Evolutionary conservation across 2,329 filamentous ascomycete species (phyloP).

Genomic region (Didymella sp.): DNA sequence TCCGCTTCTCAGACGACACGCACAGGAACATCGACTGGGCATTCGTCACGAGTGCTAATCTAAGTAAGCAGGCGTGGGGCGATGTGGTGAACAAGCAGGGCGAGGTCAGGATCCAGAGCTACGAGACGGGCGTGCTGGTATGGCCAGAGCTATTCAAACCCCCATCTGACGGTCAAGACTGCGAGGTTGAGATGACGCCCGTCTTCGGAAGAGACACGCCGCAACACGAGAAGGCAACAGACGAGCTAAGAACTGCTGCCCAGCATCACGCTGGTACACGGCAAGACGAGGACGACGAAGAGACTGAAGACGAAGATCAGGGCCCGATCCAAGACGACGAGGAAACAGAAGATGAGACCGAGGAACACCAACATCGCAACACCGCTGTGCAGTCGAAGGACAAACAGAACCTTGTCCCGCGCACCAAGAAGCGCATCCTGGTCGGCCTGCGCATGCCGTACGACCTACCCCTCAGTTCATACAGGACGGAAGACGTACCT

Average conservation of each 20-base stretch:
- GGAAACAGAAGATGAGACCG: slow-evolving; percentile 2
- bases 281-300: slow-evolving; percentile 21
- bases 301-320: slow-evolving; percentile 2
- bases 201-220: slow-evolving; percentile 70
- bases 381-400: not conserved
- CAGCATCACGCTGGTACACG: slow-evolving; percentile 10
- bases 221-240: not conserved
- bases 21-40: slow-evolving; percentile 76
- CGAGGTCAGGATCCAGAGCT: slow-evolving; percentile 76
- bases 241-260: too few species aligned
- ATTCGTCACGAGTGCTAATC: slow-evolving; percentile 85
- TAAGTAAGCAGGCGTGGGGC: slow-evolving; percentile 91
- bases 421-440: slow-evolving; percentile 36
- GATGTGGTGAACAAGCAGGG: slow-evolving; percentile 63
- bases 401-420: not conserved
- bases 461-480: slow-evolving; percentile 73
- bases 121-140: slow-evolving; percentile 82
- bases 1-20: slow-evolving; percentile 63
- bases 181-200: slow-evolving; percentile 65
- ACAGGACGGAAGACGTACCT: slow-evolving; percentile 68
- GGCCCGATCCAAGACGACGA: not conserved
- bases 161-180: slow-evolving; percentile 17
- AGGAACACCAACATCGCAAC: not conserved
- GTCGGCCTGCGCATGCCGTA: slow-evolving; percentile 85
- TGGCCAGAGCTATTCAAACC: slow-evolving; percentile 69